A percentile compares a stretch with the other conserved stretches of the same genome.
These are phyloP conservation scores for Isoetes engelmannii DNA, from an alignment of 83 land plant genomes.

Conservation along the genomic window DNA sequence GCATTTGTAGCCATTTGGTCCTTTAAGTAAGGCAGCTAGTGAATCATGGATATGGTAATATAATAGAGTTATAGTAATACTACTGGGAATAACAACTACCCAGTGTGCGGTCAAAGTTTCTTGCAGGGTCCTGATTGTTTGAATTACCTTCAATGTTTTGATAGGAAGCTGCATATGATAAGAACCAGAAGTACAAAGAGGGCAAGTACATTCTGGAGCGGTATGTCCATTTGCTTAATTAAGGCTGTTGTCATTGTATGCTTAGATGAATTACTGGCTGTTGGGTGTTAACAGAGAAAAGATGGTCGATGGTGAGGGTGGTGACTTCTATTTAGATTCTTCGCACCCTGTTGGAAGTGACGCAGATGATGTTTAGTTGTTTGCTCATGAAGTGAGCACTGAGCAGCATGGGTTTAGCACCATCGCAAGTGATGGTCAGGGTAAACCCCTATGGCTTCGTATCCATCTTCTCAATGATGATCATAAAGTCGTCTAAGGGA, in stretches of 20 bases:
- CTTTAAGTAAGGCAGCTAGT: not conserved
- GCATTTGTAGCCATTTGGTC: not conserved
- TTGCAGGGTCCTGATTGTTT: not conserved
- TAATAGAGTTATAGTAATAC: not conserved
- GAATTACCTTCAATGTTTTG: constrained; percentile 10
- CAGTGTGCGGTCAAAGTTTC: too few relatives aligned
- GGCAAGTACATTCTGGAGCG: constrained; percentile 40
- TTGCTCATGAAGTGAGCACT: too few relatives aligned
- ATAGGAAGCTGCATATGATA: constrained; percentile 33
- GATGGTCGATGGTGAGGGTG: constrained; percentile 1
- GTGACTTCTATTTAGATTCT: not conserved
- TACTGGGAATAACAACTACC: too few relatives aligned
- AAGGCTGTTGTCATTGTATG: not conserved
- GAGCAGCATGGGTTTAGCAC: too few relatives aligned
- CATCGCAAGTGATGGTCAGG: too few relatives aligned
- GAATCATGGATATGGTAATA: too few relatives aligned
- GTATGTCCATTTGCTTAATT: constrained; percentile 10
- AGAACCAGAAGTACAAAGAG: constrained; percentile 37
- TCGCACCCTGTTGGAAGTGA: constrained; percentile 9
- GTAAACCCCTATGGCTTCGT: too few relatives aligned
- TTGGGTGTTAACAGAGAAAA: not conserved
- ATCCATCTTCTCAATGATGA: too few relatives aligned
- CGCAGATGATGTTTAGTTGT: constrained; percentile 22
- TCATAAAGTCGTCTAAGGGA: too few relatives aligned
- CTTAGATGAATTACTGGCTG: not conserved